These are phyloP conservation scores for Chaetoceros muelleri DNA, from an alignment of 108 stramenopile genomes.

Conservation along the genomic window DNA sequence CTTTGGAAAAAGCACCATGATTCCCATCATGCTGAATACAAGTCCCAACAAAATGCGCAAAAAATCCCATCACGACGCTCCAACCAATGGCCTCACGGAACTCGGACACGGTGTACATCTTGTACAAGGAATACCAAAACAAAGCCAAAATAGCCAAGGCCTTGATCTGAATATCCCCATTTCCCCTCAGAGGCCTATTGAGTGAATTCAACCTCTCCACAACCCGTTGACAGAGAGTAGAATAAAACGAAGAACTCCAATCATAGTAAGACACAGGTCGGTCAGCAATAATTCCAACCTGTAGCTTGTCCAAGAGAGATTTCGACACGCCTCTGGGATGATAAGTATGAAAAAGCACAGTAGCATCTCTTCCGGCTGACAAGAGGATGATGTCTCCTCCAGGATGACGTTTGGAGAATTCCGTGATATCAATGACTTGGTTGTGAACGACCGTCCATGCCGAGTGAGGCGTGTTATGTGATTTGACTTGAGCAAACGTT, in stretches of 20 bases:
- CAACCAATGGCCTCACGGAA: conserved; percentile 8
- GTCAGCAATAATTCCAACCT: conserved; percentile 17
- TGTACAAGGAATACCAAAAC: conserved; percentile 30
- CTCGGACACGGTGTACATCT: conserved; percentile 20
- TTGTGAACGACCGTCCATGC: not conserved
- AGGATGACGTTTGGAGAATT: conserved; percentile 28
- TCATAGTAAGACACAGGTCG: conserved; percentile 22
- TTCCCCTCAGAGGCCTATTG: conserved; percentile 23
- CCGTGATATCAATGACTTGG: conserved; percentile 22
- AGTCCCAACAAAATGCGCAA: conserved; percentile 39
- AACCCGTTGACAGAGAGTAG: conserved; percentile 21
- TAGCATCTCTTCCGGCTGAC: conserved; percentile 35
- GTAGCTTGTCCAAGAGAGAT: conserved; percentile 18
- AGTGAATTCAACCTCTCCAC: conserved; percentile 18
- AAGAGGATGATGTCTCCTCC: conserved; percentile 48
- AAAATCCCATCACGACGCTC: conserved; percentile 29
- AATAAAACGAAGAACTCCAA: conserved; percentile 37
- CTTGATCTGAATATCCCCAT: conserved; percentile 33
- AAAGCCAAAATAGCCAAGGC: conserved; percentile 22
- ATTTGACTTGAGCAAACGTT: not conserved
- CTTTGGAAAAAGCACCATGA: conserved; percentile 56
- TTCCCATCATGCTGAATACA: conserved; percentile 64
- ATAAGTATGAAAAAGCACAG: conserved; percentile 40
- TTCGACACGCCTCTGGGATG: conserved; percentile 31
- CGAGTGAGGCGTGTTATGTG: not conserved